phyloP scores from a whole-genome alignment of 495 filamentous ascomycete species.

The Neurospora sp. region DNA sequence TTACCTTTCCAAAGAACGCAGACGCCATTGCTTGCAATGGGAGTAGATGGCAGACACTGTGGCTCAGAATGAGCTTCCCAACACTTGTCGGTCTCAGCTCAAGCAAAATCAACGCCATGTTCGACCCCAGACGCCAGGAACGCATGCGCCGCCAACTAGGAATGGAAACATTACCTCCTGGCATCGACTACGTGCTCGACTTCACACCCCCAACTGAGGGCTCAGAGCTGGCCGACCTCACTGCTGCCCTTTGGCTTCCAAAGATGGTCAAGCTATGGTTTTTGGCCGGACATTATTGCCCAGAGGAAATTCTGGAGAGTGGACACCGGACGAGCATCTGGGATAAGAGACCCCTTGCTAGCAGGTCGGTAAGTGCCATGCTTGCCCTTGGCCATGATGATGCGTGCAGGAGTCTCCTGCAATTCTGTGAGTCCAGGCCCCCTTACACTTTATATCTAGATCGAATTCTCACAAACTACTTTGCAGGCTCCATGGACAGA shows the following conservation, averaged over 20 bases:
- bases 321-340: background rate
- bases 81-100: constrained; percentile 40
- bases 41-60: constrained; percentile 16
- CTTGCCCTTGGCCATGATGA: constrained; percentile 26
- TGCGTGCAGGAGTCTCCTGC: constrained; percentile 9
- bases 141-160: constrained; percentile 18
- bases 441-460: background rate
- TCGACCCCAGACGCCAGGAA: constrained; percentile 32
- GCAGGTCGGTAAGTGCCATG: constrained; percentile 15
- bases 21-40: constrained; percentile 11
- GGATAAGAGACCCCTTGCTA: constrained; percentile 9
- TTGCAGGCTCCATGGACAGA: constrained; percentile 9
- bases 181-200: constrained; percentile 49
- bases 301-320: constrained; percentile 12
- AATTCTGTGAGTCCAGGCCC: constrained; percentile 5
- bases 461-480: background rate
- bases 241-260: constrained; percentile 49
- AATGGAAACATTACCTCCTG: constrained; percentile 24
- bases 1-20: constrained; percentile 35
- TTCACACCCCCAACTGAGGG: constrained; percentile 50
- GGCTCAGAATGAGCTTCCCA: constrained; percentile 35
- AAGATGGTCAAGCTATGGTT: constrained; percentile 39
- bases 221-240: constrained; percentile 46
- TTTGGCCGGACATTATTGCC: constrained; percentile 32
- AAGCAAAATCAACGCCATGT: constrained; percentile 35